Percentiles rank a stretch among this genome's conserved stretches.
Evolutionary conservation across 2,329 filamentous ascomycete genomes (phyloP).

Genomic region (Hymenoscyphus albidus): DNA sequence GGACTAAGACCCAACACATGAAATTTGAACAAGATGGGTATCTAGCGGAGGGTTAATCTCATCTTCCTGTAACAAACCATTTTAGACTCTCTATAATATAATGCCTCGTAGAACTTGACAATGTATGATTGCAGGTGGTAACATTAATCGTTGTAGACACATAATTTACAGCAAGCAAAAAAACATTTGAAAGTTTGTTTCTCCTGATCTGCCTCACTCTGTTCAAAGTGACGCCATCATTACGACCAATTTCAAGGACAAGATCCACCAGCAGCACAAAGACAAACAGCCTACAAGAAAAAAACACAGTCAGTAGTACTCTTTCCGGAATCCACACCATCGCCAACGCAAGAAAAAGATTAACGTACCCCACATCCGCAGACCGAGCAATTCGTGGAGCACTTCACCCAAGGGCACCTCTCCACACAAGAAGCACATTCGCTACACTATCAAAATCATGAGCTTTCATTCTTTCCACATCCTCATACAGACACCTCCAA

Average conservation of each 20-base stretch:
- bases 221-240: not conserved
- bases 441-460: not conserved
- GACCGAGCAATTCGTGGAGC: not conserved
- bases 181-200: too few relatives aligned
- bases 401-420: not conserved
- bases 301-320: not conserved
- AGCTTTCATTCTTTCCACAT: not conserved
- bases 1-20: too few relatives aligned
- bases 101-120: too few relatives aligned
- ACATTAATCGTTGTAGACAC: too few relatives aligned
- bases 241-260: not conserved
- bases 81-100: too few relatives aligned
- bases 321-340: not conserved
- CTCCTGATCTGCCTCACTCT: too few relatives aligned
- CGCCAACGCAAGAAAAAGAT: not conserved
- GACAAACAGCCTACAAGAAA: not conserved
- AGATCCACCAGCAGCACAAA: not conserved
- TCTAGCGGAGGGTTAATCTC: not conserved
- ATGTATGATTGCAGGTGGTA: too few relatives aligned
- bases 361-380: not conserved
- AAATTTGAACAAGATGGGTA: not conserved
- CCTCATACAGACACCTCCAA: not conserved
- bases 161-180: too few relatives aligned
- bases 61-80: too few relatives aligned
- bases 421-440: not conserved